Percentiles rank a stretch among this genome's conserved stretches.
Evolutionary conservation across 169 alveolate species (phyloP).

Genomic region (Perkinsus marinus): DNA sequence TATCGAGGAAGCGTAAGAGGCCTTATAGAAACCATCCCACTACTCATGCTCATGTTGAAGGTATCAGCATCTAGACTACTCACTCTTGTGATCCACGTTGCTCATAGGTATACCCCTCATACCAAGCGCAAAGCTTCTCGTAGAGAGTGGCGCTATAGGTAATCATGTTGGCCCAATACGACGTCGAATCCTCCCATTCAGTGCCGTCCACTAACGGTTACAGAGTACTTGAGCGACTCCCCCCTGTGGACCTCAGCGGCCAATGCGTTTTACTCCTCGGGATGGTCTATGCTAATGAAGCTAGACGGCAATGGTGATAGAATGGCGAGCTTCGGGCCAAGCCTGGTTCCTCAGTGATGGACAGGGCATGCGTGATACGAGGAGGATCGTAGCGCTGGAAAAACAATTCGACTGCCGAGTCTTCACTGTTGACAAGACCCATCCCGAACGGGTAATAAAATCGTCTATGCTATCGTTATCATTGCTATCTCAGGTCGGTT

Average conservation of each 20-base stretch:
- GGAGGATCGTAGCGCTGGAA: neutral
- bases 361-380: neutral
- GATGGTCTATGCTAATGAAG: neutral
- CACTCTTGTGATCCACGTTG: too few species aligned
- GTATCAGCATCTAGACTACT: too few species aligned
- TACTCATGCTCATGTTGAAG: too few species aligned
- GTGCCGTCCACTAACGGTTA: neutral
- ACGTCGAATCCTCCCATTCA: neutral
- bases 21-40: too few species aligned
- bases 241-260: neutral
- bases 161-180: neutral
- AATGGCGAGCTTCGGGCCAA: neutral
- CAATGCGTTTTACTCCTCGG: neutral
- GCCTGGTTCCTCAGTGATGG: neutral
- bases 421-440: neutral
- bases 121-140: neutral
- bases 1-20: too few species aligned
- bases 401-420: neutral
- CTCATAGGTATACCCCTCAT: neutral
- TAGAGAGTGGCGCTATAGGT: neutral
- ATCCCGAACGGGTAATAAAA: neutral
- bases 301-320: neutral
- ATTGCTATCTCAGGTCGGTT: neutral
- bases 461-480: neutral
- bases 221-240: neutral